These are phyloP conservation scores for Lasiodiplodia theobromae DNA, from an alignment of 2,329 filamentous ascomycete species.

Conservation along the genomic window DNA sequence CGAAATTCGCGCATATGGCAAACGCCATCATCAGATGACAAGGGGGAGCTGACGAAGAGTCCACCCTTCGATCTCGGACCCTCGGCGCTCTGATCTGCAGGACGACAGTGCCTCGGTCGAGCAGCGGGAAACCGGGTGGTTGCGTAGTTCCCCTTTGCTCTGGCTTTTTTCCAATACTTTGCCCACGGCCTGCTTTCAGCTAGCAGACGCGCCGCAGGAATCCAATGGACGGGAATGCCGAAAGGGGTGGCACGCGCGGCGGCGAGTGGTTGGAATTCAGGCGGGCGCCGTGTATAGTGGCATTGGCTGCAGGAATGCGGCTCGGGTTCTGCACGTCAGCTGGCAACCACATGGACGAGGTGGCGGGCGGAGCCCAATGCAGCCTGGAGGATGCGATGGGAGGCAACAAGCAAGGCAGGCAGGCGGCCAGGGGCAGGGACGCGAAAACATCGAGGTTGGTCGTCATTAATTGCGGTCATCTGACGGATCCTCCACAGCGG, in stretches of 20 bases:
- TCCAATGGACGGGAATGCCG: neutral
- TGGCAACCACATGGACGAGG: neutral
- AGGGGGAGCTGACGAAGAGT: constrained; percentile 9
- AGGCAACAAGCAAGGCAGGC: neutral
- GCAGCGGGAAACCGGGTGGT: constrained; percentile 11
- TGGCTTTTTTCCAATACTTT: constrained; percentile 4
- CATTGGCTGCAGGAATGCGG: neutral
- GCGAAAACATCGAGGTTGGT: constrained; percentile 4
- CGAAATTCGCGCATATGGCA: constrained; percentile 19
- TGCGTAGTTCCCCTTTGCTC: neutral
- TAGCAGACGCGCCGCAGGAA: neutral
- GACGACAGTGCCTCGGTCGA: constrained; percentile 16
- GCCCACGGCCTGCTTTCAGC: neutral
- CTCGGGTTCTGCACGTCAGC: constrained; percentile 21
- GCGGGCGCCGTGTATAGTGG: neutral
- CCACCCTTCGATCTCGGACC: constrained; percentile 4
- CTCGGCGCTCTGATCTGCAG: neutral
- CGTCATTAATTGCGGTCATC: constrained; percentile 19
- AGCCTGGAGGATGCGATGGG: neutral
- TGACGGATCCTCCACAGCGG: constrained; percentile 10
- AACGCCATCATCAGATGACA: constrained; percentile 24
- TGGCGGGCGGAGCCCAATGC: neutral
- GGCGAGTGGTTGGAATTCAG: neutral
- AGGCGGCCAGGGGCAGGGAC: constrained; percentile 2
- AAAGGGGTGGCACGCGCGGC: neutral